Evolutionary conservation across 164 flowering plant genomes (phyloP).

Genomic region (Piper longum): DNA sequence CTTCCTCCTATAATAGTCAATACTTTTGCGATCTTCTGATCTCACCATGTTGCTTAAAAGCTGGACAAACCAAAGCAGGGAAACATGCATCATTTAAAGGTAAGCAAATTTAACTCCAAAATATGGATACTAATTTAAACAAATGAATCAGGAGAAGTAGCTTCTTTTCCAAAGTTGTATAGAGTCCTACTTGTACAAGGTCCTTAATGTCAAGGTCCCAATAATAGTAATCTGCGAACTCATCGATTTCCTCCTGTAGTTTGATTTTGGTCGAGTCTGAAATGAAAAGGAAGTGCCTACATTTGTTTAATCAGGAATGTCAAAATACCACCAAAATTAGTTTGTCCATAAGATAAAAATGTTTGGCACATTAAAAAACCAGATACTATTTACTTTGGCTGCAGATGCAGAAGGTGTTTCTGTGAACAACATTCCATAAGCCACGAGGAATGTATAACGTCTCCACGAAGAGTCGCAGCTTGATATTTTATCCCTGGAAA

Average conservation of each 20-base stretch:
- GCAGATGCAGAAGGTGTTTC: conserved; percentile 62
- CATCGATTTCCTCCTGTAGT: conserved; percentile 68
- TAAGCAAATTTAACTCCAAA: neutral
- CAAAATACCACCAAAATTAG: neutral
- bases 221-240: conserved; percentile 68
- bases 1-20: conserved; percentile 54
- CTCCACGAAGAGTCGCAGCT: conserved; percentile 80
- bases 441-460: conserved; percentile 85
- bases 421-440: conserved; percentile 67
- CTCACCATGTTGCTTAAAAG: conserved; percentile 37
- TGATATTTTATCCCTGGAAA: conserved; percentile 75
- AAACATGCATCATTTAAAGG: neutral
- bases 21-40: conserved; percentile 26
- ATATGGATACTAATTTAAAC: neutral
- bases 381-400: conserved; percentile 49
- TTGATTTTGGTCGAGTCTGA: conserved; percentile 53
- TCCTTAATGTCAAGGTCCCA: conserved; percentile 57
- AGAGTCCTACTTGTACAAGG: conserved; percentile 46
- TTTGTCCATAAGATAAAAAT: neutral
- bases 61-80: conserved; percentile 16
- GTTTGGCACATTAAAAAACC: neutral
- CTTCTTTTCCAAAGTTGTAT: neutral
- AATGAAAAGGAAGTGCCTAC: conserved; percentile 67
- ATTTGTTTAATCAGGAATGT: conserved; percentile 2
- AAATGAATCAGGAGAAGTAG: neutral